Evolutionary conservation across 495 filamentous ascomycete species (phyloP), one percentile per base, ranked within the genome.

Genomic region (Xylaria grammica): DNA sequence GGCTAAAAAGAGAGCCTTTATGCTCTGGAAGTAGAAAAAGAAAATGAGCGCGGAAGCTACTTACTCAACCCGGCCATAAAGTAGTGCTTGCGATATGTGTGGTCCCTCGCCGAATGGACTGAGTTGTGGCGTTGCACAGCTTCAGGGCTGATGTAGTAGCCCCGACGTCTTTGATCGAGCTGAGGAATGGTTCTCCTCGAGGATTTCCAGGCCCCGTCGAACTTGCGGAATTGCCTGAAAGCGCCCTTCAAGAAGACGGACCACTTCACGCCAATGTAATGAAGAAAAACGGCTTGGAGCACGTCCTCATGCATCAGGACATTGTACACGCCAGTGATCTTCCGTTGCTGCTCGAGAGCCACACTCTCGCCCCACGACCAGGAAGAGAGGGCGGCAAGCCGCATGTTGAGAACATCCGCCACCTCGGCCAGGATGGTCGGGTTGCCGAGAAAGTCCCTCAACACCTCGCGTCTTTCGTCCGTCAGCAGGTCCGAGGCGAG

Each of bases 241-340:
- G 72, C 74, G 8, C 62, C n/a, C 40, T 84, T 84, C 67, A 90
- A 77, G 38, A 82, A 75, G 13, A 86, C 81, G 9, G 84, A 80
- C 86, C 86, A 90, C 49, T 79, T 83, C 3, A 85, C 72, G 20
- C 88, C 88, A 40, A 91, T 81, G 56, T 85, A 88, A 54, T 91
- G 86, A 9, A 90, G 74, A 65, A 91, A 81, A 15, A 91, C 81
- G 4, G 84, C 82, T 65, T 90, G 86, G 7, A 90, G 78, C 24
- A 90, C 76, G 64, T 90, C 89, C 65, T 89, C 87, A 46, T 90
- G 85, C 84, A 90, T 88, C 66, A 81, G 84, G 1, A 90, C 77
- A 9, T 81, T 81, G 58, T 86, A 86, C 56, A 83, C 81, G 0
- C 87, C 87, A 62, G 85, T 89, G 34, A 91, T 74, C 59, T 89